Evolutionary conservation across 257 asterid species (phyloP).

Genomic region (Fraxinus americana): DNA sequence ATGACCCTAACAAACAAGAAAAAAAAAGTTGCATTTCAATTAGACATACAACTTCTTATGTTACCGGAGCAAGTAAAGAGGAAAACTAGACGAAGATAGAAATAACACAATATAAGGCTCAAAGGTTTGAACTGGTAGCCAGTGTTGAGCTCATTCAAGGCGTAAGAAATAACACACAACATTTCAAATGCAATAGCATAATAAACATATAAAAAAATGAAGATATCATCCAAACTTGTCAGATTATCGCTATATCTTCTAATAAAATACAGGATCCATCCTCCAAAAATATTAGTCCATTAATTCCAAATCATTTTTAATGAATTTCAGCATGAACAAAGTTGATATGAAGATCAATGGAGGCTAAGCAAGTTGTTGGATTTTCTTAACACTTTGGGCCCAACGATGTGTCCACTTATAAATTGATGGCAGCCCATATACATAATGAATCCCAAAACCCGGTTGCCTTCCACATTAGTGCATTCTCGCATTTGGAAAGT

Average conservation of each 20-base stretch:
- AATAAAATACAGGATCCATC: not conserved
- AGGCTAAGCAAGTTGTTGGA: not conserved
- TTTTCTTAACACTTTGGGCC: no score
- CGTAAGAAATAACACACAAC: no score
- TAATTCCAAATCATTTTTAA: not conserved
- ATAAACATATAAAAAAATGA: no score
- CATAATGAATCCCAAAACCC: no score
- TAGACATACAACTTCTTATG: not conserved
- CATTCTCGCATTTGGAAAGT: no score
- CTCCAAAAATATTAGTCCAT: not conserved
- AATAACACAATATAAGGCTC: not conserved
- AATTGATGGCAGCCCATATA: no score
- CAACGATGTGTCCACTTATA: no score
- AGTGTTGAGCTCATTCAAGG: not conserved
- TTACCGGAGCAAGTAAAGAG: not conserved
- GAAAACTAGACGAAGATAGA: not conserved
- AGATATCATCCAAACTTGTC: not conserved
- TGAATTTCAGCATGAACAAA: not conserved
- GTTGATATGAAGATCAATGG: not conserved
- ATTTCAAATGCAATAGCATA: not conserved
- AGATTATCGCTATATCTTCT: not conserved
- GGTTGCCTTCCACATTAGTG: no score
- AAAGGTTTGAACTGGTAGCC: not conserved
- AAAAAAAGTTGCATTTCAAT: not conserved
- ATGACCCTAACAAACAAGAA: slow-evolving; percentile 62